Evolutionary conservation across 805 yeast genomes (phyloP).

Genomic region (Torulaspora indica): DNA sequence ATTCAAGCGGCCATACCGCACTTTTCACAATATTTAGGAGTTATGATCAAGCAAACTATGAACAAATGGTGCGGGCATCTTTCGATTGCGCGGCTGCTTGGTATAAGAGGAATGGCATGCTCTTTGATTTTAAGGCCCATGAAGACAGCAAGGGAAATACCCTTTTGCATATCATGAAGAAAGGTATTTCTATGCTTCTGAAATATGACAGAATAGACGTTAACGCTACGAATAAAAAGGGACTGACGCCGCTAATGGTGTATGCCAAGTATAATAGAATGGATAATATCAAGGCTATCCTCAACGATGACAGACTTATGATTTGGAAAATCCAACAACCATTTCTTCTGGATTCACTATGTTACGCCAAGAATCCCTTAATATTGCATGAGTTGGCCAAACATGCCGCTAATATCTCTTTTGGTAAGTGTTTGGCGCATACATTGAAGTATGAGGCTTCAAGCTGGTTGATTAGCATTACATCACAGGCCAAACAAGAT

Average conservation of each 20-base stretch:
- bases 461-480: conserved; percentile 21
- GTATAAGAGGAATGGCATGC: conserved; percentile 34
- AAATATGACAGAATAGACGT: conserved; percentile 41
- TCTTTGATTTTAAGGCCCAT: conserved; percentile 54
- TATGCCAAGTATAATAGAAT: conserved; percentile 64
- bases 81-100: conserved; percentile 44
- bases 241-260: conserved; percentile 65
- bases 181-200: conserved; percentile 43
- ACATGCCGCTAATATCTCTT: conserved; percentile 11
- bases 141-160: conserved; percentile 71
- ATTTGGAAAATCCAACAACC: conserved; percentile 35
- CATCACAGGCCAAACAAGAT: conserved; percentile 1
- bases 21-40: conserved; percentile 68
- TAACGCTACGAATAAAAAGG: conserved; percentile 55
- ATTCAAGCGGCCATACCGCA: conserved; percentile 69
- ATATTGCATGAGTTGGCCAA: conserved; percentile 19
- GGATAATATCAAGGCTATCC: conserved; percentile 51
- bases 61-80: conserved; percentile 43
- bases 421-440: conserved; percentile 17
- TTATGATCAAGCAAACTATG: conserved; percentile 70
- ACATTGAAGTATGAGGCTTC: conserved; percentile 22
- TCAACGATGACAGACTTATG: conserved; percentile 48
- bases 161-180: conserved; percentile 63
- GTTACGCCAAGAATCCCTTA: conserved; percentile 41
- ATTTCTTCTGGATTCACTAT: conserved; percentile 40